Evolutionary conservation across 2,329 filamentous ascomycete genomes (phyloP), one percentile per base, ranked within the genome.

Genomic region (Macrophomina pseudophaseolina): DNA sequence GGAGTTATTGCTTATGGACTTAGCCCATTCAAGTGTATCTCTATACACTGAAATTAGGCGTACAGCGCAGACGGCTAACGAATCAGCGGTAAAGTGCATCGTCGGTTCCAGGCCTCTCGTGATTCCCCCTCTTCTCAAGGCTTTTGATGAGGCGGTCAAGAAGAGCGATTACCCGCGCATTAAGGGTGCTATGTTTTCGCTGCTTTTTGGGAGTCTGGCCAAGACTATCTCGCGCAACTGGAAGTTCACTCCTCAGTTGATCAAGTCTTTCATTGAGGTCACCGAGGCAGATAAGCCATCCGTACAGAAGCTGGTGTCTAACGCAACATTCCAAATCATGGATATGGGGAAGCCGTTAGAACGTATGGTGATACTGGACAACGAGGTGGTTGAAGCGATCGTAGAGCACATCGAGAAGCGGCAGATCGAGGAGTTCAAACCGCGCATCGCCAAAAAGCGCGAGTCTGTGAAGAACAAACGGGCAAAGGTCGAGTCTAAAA

Each of bases 21-120:
- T 99, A 44, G 93, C 94, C 5, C 87, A 96, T 72, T 97, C 94
- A 0, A 93, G 91, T 69, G 89, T 97, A 2, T 98, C 94, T 0
- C 82, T 92, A 4, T 99, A 99, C 76, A 95, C 95, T 0, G 95
- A 99, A 75, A 95, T 98, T 62, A 91, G 96, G n/a, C 87, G 94
- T 38, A 94, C 94, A 64, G 95, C 95, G 2, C 95, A 99, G 77
- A 91, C 90, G 68, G 93, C 95, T 0, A 91, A 93, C 66, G 96
- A 99, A 77, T 96, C 95, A 0, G 95, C 95, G 0, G 86, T 98
- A 38, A 97, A 97, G 80, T 91, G 91, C 33, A 86, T 99, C 12
- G 91, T 97, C 71, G 95, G 94, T 1, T 92, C 93, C 28, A 90
- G 94, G 65, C 90, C 93, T 1, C 84, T 98, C 5, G 91, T 99